Base-by-base conservation (phyloP, 2,329 filamentous ascomycete species). In the Claviceps arundinis region DNA sequence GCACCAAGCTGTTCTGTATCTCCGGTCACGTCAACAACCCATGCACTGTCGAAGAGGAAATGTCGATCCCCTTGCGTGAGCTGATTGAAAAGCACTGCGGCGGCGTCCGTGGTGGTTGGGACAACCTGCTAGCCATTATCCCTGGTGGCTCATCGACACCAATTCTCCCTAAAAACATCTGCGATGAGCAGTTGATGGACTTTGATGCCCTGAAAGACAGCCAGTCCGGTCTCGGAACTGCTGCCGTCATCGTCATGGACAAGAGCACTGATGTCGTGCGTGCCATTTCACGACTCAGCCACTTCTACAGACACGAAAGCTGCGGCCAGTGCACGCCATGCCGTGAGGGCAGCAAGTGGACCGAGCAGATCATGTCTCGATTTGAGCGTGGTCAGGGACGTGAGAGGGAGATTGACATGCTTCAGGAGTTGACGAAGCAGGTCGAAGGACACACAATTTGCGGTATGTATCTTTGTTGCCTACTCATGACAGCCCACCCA, bases 241-340 rank as follows among this genome's bases (percentile, higher is more conserved):
- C 93, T 4, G 93, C 93, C 54, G 91, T 98, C 60, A 95, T 98
- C 64, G 93, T 98, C 68, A 95, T 98, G 87, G 93, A 98, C 74
- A 94, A 97, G 79, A 91, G 85, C 64, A 87, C 93, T 58, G 93
- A 98, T 68, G 87, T 98, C 50, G 89, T 98, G 60, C 86, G 91
- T 58, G 88, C 89, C 65, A 97, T 98, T 66, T 84, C 87, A 58
- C 85, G 93, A 62, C 82, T 98, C 61, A 88, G 87, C 63, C 88
- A 91, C 69, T 98, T 98, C 77, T 98, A 98, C 78, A 87, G 90
- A 71, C 93, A 98, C 75, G 93, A 98, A 77, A 90, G 84, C 59
- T 98, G 93, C 70, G 93, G 93, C 55, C 93, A 98, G 75, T 98
- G 93, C 77, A 98, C 93, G 54, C 93, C 93, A n/a, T 98, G 93